Evolutionary conservation across 2,329 filamentous ascomycete species (phyloP), one percentile per base, ranked within the genome.

Genomic region (Fusarium oxysporum): DNA sequence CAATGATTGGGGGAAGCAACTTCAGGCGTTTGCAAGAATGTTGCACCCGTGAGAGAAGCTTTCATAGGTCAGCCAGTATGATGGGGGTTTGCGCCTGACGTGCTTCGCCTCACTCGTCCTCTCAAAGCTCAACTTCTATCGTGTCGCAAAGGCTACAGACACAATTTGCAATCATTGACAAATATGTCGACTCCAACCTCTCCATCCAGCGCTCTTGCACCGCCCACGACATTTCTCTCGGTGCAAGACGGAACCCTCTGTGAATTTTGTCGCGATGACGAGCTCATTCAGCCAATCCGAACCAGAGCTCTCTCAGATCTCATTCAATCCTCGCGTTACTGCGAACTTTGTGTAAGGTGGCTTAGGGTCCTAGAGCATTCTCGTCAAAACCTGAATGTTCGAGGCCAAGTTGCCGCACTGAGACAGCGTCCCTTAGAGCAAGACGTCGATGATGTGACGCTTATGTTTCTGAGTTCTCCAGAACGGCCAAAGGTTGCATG

Each of bases 331-430:
- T 47, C 64, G 5, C 13, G 11, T 7, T 40, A 30, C 12, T 70
- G 64, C 14, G 3, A 8, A 16, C 61, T 51, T n/a, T 70, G 59
- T 30, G 64, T 48, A 6, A 51, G 60, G 54, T 70, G 58, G 59
- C 13, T 50, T 13, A n/a, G 59, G 7, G 56, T 17, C 1, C 25
- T 70, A 6, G 25, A 60, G 4, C 47, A 62, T 16, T 59, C 63
- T 14, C 47, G 47, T 3, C 35, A 35, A 16, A 43, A 21, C n/a
- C 6, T 59, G 21, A 30, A 12, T 2, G 47, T 63, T 3, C 11
- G 45, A 11, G 53, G 47, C 16, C 45, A 59, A 23, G 53, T 19
- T 41, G 19, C 40, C 4, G 38, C 43, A 19, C 35, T 58, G 6
- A 33, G 16, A 7, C n/a, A n/a, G 10, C 63, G 63, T 59, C 67